Conservation (phyloP, 2,329 filamentous ascomycete genomes). For the Clonostachys rhizophaga region DNA sequence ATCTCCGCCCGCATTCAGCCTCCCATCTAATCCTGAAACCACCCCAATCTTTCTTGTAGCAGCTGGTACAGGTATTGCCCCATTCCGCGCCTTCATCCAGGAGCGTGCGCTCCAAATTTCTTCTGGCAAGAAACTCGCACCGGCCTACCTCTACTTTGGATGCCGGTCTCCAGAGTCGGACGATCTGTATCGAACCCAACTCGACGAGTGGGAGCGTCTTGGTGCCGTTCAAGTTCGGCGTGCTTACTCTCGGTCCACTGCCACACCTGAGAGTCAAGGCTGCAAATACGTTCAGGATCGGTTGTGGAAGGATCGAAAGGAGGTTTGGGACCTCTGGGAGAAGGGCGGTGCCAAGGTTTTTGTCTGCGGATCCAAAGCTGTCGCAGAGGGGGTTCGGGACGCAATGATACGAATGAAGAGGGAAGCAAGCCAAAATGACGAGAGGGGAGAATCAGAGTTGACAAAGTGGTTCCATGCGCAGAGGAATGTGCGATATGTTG, state of each 20-base stretch:
- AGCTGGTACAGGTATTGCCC: constrained; percentile 22
- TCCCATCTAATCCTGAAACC: constrained; percentile 25
- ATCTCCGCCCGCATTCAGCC: constrained; percentile 30
- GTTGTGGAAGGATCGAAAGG: constrained; percentile 16
- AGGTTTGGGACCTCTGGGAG: constrained; percentile 23
- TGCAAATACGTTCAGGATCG: constrained; percentile 30
- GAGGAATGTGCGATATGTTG: no score
- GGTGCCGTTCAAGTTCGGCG: constrained; percentile 49
- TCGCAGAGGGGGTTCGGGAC: no score
- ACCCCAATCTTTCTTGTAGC: constrained; percentile 25
- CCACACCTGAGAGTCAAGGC: constrained; percentile 27
- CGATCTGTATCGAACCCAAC: constrained; percentile 33
- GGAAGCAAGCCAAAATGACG: constrained; percentile 1
- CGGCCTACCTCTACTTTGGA: constrained; percentile 44
- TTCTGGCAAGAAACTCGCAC: constrained; percentile 42
- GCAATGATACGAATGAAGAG: no score
- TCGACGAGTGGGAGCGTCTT: constrained; percentile 40
- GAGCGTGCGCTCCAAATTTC: constrained; percentile 22
- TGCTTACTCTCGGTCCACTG: constrained; percentile 35
- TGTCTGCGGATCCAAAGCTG: no score
- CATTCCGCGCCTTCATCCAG: constrained; percentile 9
- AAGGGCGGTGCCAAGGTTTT: constrained; percentile 16
- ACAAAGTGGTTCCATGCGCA: no score
- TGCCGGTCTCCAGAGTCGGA: constrained; percentile 37
- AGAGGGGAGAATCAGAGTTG: constrained; percentile 16